Conservation (phyloP, 495 filamentous ascomycete species). For the Neurospora sp. region DNA sequence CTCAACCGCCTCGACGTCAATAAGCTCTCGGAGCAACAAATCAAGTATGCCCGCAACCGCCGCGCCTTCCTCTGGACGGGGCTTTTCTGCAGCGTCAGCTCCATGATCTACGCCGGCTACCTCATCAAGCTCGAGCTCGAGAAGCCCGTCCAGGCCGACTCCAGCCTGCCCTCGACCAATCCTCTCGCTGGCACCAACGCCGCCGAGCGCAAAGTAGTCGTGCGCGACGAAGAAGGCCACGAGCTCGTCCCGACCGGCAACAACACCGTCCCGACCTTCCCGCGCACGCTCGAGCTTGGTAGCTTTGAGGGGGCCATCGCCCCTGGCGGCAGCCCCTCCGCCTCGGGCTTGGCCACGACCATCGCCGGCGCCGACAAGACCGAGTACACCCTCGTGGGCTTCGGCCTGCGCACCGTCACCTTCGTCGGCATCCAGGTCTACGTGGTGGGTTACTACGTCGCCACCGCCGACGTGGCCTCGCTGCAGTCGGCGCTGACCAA, state of each 20-base stretch:
- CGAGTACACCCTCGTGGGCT: conserved; percentile 79
- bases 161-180: conserved; percentile 32
- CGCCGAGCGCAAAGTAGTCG: conserved; percentile 43
- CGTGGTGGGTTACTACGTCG: conserved; percentile 83
- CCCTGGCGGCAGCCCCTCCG: conserved; percentile 6
- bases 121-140: conserved; percentile 26
- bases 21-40: conserved; percentile 27
- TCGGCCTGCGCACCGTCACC: conserved; percentile 80
- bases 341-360: conserved; percentile 1
- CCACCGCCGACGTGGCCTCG: conserved; percentile 60
- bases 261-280: conserved; percentile 72
- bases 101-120: conserved; percentile 38
- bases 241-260: conserved; percentile 76
- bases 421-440: conserved; percentile 92
- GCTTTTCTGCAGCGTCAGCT: conserved; percentile 34
- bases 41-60: conserved; percentile 36
- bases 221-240: conserved; percentile 44
- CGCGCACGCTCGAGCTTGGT: conserved; percentile 56
- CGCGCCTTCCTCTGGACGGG: conserved; percentile 39
- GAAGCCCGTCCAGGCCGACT: conserved; percentile 32
- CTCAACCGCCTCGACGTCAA: conserved; percentile 39
- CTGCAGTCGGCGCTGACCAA: conserved; percentile 37
- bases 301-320: conserved; percentile 17
- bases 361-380: conserved; percentile 17
- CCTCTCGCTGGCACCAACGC: conserved; percentile 32